Evolutionary conservation across 805 yeast genomes (phyloP), one percentile per base, ranked within the genome.

Genomic region (Metschnikowia koreensis): DNA sequence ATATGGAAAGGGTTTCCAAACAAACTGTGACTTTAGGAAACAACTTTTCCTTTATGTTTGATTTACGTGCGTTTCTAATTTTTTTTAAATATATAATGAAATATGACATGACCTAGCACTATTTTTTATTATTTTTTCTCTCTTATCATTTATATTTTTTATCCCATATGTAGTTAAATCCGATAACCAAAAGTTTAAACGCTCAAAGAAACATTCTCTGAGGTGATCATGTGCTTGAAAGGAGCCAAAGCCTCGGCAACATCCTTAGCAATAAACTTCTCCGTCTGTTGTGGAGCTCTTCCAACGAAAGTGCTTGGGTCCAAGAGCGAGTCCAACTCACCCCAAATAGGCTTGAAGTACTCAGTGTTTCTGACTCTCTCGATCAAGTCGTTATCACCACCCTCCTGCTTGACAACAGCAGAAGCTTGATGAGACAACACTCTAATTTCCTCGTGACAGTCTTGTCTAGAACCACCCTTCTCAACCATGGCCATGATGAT

Each of bases 401-500:
- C 99, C 76, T 94, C 86, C 72, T 91, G 97, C 73, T 94, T 94
- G 52, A 94, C 99, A 55, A 92, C 97, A 47, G 89, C 92, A 54
- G 96, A 92, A 11, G 99, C 99, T 77, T 94, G 93, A 71, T 94
- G 99, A 11, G 97, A 89, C 54, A 94, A 80, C 31, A 94, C 98
- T 74, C 99, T 86, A 74, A 94, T 92, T 74, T 88, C 87, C 78
- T 94, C 99, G 74, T 94, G 99, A 66, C 97, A 93, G 52, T 93
- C 97, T 79, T 94, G 99, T 81, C 99, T 87, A 33, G 96, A 91
- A 33, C 89, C 98, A 63, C 98, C 98, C 70, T 87, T 86, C 74
- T 91, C 96, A 52, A 94, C 99, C 97, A 94, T 94, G 48, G 99
- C 99, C 99, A 94, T 94, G 71, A 94, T 94, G 71, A 94, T 82